Evolutionary conservation across 352 stramenopile genomes (phyloP), one percentile per base, ranked within the genome.

Genomic region (Phytopythium montanum): DNA sequence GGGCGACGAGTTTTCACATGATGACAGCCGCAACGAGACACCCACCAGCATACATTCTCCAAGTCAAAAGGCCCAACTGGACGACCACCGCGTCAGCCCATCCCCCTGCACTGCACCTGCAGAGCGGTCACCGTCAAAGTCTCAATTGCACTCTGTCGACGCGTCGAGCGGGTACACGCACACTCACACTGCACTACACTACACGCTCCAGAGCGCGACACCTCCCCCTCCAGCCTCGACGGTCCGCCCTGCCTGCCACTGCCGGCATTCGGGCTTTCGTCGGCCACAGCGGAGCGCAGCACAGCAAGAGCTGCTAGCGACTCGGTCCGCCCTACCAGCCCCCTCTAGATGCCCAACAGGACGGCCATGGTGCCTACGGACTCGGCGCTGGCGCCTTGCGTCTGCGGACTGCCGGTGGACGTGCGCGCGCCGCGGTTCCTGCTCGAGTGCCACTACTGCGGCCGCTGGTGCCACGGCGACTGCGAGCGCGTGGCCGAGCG

Each of bases 401-500:
- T 56, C 46, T 78, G 70, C 64, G 61, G 67, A 18, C 66, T 67
- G 9, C n/a, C 65, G 23, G 54, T 69, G 28, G 64, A 75, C 57
- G 62, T 65, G 34, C 66, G 67, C 46, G 23, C 59, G 38, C 45
- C 63, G 21, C 55, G 66, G 57, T 88, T 90, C 64, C 69, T 88
- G 28, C 46, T 90, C 50, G 78, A 88, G 55, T 90, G 78, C 56
- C 76, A 86, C 56, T 87, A 76, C 67, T 90, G 81, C 61, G 65
- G 68, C 19, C 72, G 65, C n/a, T 90, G 81, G 81, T 69, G 79
- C 49, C 81, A 90, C 58, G 78, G 78, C 19, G 65, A 58, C 26
- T 90, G 81, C 65, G 66, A 73, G 25, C 64, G 80, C 28, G 41
- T 88, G 42, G 85, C 41, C 64, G 81, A 90, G 54, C 66, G 76